These are phyloP conservation scores for Pseudogymnoascus sp. DNA, from an alignment of 2,329 filamentous ascomycete species.

Conservation along the genomic window DNA sequence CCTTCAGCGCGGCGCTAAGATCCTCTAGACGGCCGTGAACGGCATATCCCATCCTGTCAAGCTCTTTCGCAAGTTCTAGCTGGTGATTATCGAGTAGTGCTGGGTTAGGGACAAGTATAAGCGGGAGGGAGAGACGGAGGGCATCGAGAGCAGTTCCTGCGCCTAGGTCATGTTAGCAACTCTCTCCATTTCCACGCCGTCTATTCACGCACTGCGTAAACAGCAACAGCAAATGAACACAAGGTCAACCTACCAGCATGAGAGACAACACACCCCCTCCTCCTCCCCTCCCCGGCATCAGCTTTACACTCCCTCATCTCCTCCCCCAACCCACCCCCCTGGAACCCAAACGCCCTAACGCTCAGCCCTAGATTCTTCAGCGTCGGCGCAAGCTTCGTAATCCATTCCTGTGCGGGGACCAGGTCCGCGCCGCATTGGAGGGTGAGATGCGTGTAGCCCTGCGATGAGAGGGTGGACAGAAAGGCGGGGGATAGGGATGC, in stretches of 20 bases:
- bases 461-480: slow-evolving; percentile 47
- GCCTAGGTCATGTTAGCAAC: slow-evolving; percentile 41
- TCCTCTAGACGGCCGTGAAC: slow-evolving; percentile 32
- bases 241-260: slow-evolving; percentile 63
- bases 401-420: slow-evolving; percentile 38
- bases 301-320: slow-evolving; percentile 39
- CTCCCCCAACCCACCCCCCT: slow-evolving; percentile 45
- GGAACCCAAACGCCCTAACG: slow-evolving; percentile 59
- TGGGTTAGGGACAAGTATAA: slow-evolving; percentile 87
- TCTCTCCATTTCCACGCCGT: neutral
- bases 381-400: slow-evolving; percentile 18
- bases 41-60: slow-evolving; percentile 67
- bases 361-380: slow-evolving; percentile 33
- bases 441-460: slow-evolving; percentile 61
- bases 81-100: slow-evolving; percentile 84
- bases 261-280: slow-evolving; percentile 69
- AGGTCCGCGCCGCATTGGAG: slow-evolving; percentile 75
- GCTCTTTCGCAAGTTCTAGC: slow-evolving; percentile 69
- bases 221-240: neutral
- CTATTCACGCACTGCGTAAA: neutral
- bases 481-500: slow-evolving; percentile 56
- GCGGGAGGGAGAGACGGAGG: slow-evolving; percentile 60
- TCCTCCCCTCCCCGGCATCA: slow-evolving; percentile 38
- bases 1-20: neutral
- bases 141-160: slow-evolving; percentile 85